Evolutionary conservation across 768 basidiomycete species (phyloP), one percentile per base, ranked within the genome.

Genomic region (Asterophora lycoperdoides): DNA sequence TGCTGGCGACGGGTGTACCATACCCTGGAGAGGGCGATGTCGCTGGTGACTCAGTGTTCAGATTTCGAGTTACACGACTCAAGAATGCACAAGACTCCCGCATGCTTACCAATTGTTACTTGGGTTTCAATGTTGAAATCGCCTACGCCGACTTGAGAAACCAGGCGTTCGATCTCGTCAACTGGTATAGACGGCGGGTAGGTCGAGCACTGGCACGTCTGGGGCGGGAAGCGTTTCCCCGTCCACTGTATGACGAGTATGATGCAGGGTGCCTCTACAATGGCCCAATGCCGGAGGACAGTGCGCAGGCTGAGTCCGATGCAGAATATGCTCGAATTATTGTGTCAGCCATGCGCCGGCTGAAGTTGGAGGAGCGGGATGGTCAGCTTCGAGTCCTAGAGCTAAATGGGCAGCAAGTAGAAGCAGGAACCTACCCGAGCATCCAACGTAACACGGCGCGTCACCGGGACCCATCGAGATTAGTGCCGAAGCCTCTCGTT

Each of bases 401-500:
- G 15, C 13, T 43, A 15, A 43, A 43, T 18, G 29, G 42, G 15
- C 42, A 43, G 15, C 42, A 43, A 11, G 42, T 43, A 2, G 28
- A 43, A 11, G 42, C 42, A 2, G 42, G 42, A 11, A 43, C 42
- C 19, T 43, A 30, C 29, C 42, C 42, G 4, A 30, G 17, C 6
- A 38, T 38, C 19, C 37, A 38, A 10, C 37, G 37, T 5, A 38
- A 38, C 37, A 50, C 64, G 0, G 51, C 60, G 0, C 6, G 36
- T 0, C 8, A 7, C 13, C 28, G 28, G 8, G 30, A 42, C 14
- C 26, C 39, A 4, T 15, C 32, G 2, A 28, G 46, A 7, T 1
- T 10, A 3, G 19, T 66, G 0, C 67, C 69, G 0, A 60, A 60
- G 39, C 69, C 69, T 0, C 32, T 71, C 0, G 58, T 69, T 0